These are phyloP conservation scores for Ustilago xerochloae DNA, from an alignment of 1,284 basidiomycete species.

Conservation along the genomic window DNA sequence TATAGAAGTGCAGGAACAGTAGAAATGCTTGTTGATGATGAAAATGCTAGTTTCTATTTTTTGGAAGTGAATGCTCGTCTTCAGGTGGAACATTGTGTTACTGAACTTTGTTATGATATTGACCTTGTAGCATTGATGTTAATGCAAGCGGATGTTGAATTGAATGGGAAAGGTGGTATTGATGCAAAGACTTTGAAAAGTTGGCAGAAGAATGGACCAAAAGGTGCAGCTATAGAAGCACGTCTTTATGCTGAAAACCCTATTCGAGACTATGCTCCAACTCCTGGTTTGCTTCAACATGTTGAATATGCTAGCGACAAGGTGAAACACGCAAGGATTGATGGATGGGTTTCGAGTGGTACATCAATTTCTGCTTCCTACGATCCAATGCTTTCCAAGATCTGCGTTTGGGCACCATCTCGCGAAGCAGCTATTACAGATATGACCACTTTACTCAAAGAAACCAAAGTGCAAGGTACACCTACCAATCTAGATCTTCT, in stretches of 20 bases:
- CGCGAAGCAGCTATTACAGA: conserved; percentile 69
- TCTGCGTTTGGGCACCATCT: conserved; percentile 71
- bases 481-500: conserved; percentile 37
- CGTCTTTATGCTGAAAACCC: conserved; percentile 79
- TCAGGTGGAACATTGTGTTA: conserved; percentile 80
- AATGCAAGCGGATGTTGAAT: conserved; percentile 69
- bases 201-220: conserved; percentile 62
- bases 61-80: conserved; percentile 81
- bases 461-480: conserved; percentile 68
- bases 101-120: conserved; percentile 68
- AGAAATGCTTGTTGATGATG: conserved; percentile 77
- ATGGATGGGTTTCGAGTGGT: conserved; percentile 72
- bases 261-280: conserved; percentile 74
- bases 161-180: conserved; percentile 66
- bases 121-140: conserved; percentile 73
- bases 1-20: conserved; percentile 77
- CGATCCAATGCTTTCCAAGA: conserved; percentile 72
- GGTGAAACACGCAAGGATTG: conserved; percentile 73
- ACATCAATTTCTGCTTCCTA: conserved; percentile 73
- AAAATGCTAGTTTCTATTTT: conserved; percentile 75
- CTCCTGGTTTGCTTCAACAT: conserved; percentile 75
- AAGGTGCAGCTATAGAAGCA: conserved; percentile 74
- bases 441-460: conserved; percentile 39
- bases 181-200: conserved; percentile 66
- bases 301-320: conserved; percentile 18